Percentiles rank a stretch among this genome's conserved stretches.
These are phyloP conservation scores for Globisporangium okanoganense DNA, from an alignment of 352 stramenopile species.

Conservation along the genomic window DNA sequence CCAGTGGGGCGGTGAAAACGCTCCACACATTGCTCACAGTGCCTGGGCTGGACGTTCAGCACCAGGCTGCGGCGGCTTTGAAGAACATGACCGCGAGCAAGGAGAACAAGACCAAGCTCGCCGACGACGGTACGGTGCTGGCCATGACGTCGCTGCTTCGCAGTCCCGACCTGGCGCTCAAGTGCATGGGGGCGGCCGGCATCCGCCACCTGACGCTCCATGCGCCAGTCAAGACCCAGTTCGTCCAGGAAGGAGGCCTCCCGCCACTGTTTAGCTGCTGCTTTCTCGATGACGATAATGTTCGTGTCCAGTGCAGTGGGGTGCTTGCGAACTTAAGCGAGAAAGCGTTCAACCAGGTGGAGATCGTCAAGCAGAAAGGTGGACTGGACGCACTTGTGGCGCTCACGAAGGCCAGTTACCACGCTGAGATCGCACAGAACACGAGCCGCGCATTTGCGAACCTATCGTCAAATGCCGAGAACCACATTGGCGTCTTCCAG, in stretches of 20 bases:
- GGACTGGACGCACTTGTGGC: constrained; percentile 65
- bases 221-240: constrained; percentile 56
- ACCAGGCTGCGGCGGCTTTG: constrained; percentile 89
- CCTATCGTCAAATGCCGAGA: constrained; percentile 91
- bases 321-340: constrained; percentile 91
- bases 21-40: constrained; percentile 76
- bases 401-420: constrained; percentile 55
- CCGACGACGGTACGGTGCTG: constrained; percentile 82
- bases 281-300: constrained; percentile 58
- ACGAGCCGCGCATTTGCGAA: constrained; percentile 89
- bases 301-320: constrained; percentile 88
- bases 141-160: constrained; percentile 82
- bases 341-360: constrained; percentile 88
- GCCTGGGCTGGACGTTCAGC: constrained; percentile 68
- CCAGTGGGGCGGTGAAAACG: constrained; percentile 49
- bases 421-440: constrained; percentile 82
- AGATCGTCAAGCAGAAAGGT: constrained; percentile 73
- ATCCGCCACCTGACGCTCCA: constrained; percentile 88
- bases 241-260: constrained; percentile 68
- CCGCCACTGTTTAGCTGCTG: constrained; percentile 62
- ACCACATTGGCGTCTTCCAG: constrained; percentile 87
- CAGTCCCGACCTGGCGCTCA: constrained; percentile 71
- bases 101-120: constrained; percentile 88
- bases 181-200: constrained; percentile 85
- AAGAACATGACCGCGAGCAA: constrained; percentile 90